Percentiles rank a stretch among this genome's conserved stretches.
phyloP scores from a whole-genome alignment of 2,329 filamentous ascomycete species.

The Plectosphaerella sp. region DNA sequence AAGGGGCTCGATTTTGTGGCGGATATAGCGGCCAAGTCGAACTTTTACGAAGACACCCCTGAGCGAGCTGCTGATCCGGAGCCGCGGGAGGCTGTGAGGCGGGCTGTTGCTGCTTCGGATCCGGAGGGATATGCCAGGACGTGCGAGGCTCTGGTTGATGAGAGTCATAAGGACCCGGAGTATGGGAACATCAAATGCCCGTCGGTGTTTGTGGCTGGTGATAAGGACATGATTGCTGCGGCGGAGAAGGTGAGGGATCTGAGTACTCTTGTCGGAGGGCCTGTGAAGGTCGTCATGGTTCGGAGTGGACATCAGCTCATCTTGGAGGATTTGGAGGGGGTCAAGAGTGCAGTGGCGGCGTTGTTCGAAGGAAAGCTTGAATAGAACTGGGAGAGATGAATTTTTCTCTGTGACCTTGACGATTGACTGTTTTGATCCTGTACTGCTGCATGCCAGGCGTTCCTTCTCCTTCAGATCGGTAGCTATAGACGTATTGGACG shows the following conservation, averaged over 20 bases:
- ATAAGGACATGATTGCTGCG: conserved; percentile 24
- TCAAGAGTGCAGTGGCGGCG: conserved; percentile 1
- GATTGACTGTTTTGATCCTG: too few relatives aligned
- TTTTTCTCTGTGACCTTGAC: too few relatives aligned
- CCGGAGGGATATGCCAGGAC: conserved; percentile 25
- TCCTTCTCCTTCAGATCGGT: conserved; percentile 41
- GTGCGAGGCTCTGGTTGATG: conserved; percentile 21
- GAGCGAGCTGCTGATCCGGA: conserved; percentile 13
- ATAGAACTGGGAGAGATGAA: too few relatives aligned
- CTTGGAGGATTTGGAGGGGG: conserved; percentile 5
- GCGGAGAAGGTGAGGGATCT: conserved; percentile 19
- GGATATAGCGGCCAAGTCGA: conserved; percentile 19
- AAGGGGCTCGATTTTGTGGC: conserved; percentile 20
- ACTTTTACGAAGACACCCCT: conserved; percentile 17
- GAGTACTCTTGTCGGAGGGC: conserved; percentile 18
- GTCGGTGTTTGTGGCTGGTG: conserved; percentile 21
- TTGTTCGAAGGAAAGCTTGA: conserved; percentile 1
- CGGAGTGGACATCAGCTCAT: conserved; percentile 15
- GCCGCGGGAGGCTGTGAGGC: conserved; percentile 14
- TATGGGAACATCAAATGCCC: conserved; percentile 23
- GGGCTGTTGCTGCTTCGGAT: conserved; percentile 22
- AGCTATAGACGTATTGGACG: conserved; percentile 37
- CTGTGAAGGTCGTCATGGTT: conserved; percentile 21
- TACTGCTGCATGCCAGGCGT: conserved; percentile 12
- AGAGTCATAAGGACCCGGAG: conserved; percentile 23